Base-by-base conservation (phyloP, 78 protist genomes). In the Dictyostelium brefeldianum region DNA sequence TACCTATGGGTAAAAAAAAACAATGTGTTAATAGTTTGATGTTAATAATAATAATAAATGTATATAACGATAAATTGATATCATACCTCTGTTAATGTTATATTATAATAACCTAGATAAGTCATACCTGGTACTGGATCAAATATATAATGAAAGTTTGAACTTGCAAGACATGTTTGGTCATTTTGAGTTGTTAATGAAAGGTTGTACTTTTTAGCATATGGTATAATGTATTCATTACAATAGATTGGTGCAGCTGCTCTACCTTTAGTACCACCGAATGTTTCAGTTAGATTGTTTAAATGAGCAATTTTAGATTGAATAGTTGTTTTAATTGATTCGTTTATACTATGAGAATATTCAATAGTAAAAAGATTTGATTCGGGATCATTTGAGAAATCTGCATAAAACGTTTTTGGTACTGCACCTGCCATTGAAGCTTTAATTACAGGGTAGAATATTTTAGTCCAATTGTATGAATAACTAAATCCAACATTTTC, bases 121-220 rank as follows among this genome's bases (percentile, higher is more conserved):
- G 31, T 36, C 62, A 67, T 50, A 36, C 89, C 89, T 7, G 62
- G 67, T n/a, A 48, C 67, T 81, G 89, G 79, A 4, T 12, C 17
- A 56, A 41, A 29, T n/a, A 83, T 36, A 10, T 48, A 17, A 12
- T 53, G 54, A 31, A 27, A 83, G 5, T 50, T 14, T 8, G 54
- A 65, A 0, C 8, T 18, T 11, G 69, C 4, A 20, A 83, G 53
- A 83, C 90, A 83, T 51, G n/a, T 12, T 36, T 36, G 17, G 0
- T 22, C 41, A 25, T n/a, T 11, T 9, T 22, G 8, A 5, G 67
- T 57, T 62, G 70, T 25, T 22, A 62, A 62, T 11, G 25, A 14
- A 14, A 25, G n/a, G 17, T 50, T 15, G 11, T 36, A 14, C 22
- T n/a, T 62, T n/a, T 7, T n/a, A 11, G 70, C 27, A 73, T 27